Base-by-base conservation (phyloP, 2,329 filamentous ascomycete genomes). In the Madurella fahalii region DNA sequence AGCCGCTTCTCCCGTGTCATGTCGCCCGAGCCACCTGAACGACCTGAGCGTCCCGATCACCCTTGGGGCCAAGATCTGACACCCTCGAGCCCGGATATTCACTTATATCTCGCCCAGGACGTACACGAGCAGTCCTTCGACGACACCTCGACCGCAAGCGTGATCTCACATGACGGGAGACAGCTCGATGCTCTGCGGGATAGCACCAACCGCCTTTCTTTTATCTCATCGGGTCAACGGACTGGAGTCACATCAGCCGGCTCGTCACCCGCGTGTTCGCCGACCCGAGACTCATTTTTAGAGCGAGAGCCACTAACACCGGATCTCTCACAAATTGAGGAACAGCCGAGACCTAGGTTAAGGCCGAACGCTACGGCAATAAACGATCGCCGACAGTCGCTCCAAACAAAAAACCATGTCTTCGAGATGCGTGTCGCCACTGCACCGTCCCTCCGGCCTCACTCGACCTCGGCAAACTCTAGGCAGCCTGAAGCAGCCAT, bases 151-250 rank as follows among this genome's bases (percentile, higher is more conserved):
- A 75, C 76, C 0, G 79, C 79, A 15, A 82, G 79, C 57, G 83
- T 81, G 46, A 70, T 78, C 31, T 85, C 82, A 0, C 77, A 81
- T 13, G 82, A 86, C 54, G 82, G 79, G 15, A 74, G 75, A 31
- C 80, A 81, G 49, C 70, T 85, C 5, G 82, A 86, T 13, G 79
- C 67, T 50, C 68, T 85, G 20, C 74, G 81, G 30, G 79, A 84
- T 44, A 81, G 76, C 64, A 72, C 74, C 1, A 77, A 83, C 58
- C 77, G 83, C 5, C 72, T 83, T 4, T 86, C 83, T 0, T 80
- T 76, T 58, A 73, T 83, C 40, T 86, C 83, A 2, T 83, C 81
- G 5, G 79, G 80, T 7, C 81, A 85, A 64, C 74, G 80, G 54
- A 86, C 83, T 2, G 70, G 82, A 25, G 64, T 84, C 8, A 85